phyloP scores from a whole-genome alignment of 2,329 filamentous ascomycete genomes.

The Fusarium coffeatum region DNA sequence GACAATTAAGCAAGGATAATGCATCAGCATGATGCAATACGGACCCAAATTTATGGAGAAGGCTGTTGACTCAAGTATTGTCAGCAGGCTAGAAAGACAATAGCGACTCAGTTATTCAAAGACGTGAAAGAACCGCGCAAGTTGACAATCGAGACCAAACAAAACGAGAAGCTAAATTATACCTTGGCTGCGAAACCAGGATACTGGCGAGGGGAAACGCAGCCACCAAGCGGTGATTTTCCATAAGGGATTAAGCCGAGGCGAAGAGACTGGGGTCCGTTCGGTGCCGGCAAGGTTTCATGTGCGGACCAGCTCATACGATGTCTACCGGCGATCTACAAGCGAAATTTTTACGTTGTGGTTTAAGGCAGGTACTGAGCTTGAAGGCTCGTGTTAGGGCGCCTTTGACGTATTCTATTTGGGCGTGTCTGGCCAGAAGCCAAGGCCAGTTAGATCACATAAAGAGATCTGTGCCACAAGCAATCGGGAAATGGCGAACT shows the following conservation, averaged over 20 bases:
- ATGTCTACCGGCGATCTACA: constrained; percentile 26
- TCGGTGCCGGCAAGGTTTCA: constrained; percentile 41
- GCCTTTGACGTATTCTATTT: constrained; percentile 10
- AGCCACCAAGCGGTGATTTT: constrained; percentile 32
- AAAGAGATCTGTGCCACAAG: constrained; percentile 14
- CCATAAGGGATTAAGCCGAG: constrained; percentile 42
- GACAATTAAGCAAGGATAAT: constrained; percentile 34
- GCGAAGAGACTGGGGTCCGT: constrained; percentile 32
- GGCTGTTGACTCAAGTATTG: constrained; percentile 38
- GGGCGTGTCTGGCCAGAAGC: background rate
- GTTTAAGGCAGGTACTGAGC: constrained; percentile 39
- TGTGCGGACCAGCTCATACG: constrained; percentile 38
- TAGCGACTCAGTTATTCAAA: constrained; percentile 20
- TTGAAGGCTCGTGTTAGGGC: constrained; percentile 23
- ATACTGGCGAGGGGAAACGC: constrained; percentile 26
- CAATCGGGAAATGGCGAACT: constrained; percentile 13
- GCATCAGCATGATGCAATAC: constrained; percentile 48
- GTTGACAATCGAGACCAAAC: constrained; percentile 15
- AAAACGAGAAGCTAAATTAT: constrained; percentile 22
- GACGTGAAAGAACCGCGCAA: constrained; percentile 19
- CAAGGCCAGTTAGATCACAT: constrained; percentile 19
- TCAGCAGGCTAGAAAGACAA: constrained; percentile 30
- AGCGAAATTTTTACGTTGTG: constrained; percentile 36
- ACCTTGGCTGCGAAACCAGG: constrained; percentile 14
- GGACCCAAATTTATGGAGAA: constrained; percentile 42